phyloP scores from a whole-genome alignment of 306 rosid genomes.

The Corylus heterophylla region DNA sequence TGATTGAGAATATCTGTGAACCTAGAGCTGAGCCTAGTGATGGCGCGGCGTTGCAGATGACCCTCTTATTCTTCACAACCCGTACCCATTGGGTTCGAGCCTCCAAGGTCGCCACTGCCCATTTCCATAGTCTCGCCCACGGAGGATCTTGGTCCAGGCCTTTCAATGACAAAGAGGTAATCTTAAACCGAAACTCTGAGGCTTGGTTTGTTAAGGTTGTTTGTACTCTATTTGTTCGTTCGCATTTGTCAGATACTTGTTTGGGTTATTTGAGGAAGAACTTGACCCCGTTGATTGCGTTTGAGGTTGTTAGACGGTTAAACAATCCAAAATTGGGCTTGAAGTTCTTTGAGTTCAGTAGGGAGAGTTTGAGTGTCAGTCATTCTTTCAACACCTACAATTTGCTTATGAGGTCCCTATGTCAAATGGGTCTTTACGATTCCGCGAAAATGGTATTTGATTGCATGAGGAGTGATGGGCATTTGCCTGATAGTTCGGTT shows the following conservation, averaged over 20 bases:
- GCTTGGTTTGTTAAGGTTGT: slow-evolving; percentile 79
- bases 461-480: slow-evolving; percentile 69
- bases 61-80: slow-evolving; percentile 54
- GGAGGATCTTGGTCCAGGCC: slow-evolving; percentile 37
- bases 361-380: slow-evolving; percentile 42
- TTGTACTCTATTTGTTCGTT: slow-evolving; percentile 61
- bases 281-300: slow-evolving; percentile 60
- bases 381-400: slow-evolving; percentile 61
- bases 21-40: slow-evolving; percentile 41
- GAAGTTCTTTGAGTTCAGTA: slow-evolving; percentile 64
- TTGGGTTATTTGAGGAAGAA: slow-evolving; percentile 47
- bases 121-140: slow-evolving; percentile 39
- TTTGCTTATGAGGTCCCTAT: slow-evolving; percentile 66
- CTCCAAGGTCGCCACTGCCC: slow-evolving; percentile 54
- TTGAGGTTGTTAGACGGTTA: slow-evolving; percentile 67
- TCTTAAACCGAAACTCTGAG: slow-evolving; percentile 40
- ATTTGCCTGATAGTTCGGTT: slow-evolving; percentile 53
- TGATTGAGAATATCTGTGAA: slow-evolving; percentile 49
- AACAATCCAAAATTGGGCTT: slow-evolving; percentile 57
- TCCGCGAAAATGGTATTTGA: slow-evolving; percentile 64
- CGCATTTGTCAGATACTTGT: slow-evolving; percentile 45
- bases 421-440: slow-evolving; percentile 59
- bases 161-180: slow-evolving; percentile 41
- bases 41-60: slow-evolving; percentile 58
- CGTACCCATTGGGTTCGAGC: slow-evolving; percentile 52